Base-by-base conservation (phyloP, 163 green algal species). In the Chlamydomonas reinhardtii region DNA sequence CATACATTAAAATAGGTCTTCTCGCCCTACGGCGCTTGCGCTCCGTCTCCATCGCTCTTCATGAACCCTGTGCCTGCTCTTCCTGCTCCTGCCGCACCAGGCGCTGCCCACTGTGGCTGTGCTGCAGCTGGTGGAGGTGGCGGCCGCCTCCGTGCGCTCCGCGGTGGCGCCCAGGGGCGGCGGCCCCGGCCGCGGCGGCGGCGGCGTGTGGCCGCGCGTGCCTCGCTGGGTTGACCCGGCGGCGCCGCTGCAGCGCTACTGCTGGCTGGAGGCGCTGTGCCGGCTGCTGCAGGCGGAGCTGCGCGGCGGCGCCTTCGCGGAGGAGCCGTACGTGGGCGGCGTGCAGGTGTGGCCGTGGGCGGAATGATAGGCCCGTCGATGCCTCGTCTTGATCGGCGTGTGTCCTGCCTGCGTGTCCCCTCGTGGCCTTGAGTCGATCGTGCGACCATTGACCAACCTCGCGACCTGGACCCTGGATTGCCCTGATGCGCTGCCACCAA, bases 191-290 rank as follows among this genome's bases (percentile, higher is more conserved):
- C 34, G 69, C 69, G 22, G 52, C 90, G 74, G 82, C 75, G 27
- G 89, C 84, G 66, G 64, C 89, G n/a, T 91, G 91, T 70, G 85
- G 62, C 74, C 74, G 70, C 73, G 64, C 77, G 54, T 84, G 35
- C 62, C 59, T n/a, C 82, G 86, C 62, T 87, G 87, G 54, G 86
- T 95, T 29, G 71, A 82, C 25, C 54, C 80, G 17, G 73, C 59
- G 2, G 61, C 75, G 9, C 90, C 91, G n/a, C 91, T 96, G 72
- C 43, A 83, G 19, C 82, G 87, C 43, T 96, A 96, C 86, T 83
- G 89, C 82, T 93, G 76, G 85, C 85, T 91, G 82, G 80, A 90
- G 72, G 68, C 82, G 16, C 68, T 86, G 76, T 89, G 81, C 48
- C 85, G 89, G 68, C 81, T 90, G 72, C 76, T 92, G 85, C 89